Conservation (phyloP, 352 stramenopile genomes). For the Blastocystis sp. region DNA sequence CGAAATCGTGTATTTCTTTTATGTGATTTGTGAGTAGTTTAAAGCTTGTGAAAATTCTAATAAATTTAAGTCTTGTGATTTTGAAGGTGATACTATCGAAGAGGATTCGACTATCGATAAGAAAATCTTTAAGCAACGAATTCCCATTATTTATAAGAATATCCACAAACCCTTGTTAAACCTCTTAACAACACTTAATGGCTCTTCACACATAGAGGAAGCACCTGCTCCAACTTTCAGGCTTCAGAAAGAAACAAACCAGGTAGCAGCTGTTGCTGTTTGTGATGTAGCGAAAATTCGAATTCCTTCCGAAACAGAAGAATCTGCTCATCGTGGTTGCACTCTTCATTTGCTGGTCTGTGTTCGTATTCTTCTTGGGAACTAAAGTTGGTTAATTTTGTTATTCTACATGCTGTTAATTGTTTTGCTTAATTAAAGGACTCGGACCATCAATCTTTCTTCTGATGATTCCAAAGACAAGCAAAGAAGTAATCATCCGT, state of each 20-base stretch:
- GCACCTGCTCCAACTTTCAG: no score
- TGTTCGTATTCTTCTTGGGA: neutral
- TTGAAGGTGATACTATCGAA: neutral
- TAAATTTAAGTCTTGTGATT: slow-evolving; percentile 3
- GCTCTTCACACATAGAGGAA: no score
- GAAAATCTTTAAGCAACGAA: neutral
- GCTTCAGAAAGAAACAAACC: no score
- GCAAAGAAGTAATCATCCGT: neutral
- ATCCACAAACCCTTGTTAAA: neutral
- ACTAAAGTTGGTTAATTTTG: neutral
- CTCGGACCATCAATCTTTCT: neutral
- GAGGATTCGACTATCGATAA: neutral
- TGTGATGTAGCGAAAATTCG: no score
- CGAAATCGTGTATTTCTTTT: neutral
- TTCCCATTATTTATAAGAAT: slow-evolving; percentile 34
- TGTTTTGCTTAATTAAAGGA: neutral
- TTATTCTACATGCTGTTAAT: neutral
- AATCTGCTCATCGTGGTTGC: no score
- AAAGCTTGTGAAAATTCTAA: neutral
- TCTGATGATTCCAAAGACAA: neutral
- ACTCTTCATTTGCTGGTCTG: neutral
- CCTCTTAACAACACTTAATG: neutral
- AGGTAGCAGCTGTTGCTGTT: no score
- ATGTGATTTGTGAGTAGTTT: neutral
- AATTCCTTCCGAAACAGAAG: no score